phyloP scores from a whole-genome alignment of 2,329 filamentous ascomycete species.

The Alternaria metachromatica region DNA sequence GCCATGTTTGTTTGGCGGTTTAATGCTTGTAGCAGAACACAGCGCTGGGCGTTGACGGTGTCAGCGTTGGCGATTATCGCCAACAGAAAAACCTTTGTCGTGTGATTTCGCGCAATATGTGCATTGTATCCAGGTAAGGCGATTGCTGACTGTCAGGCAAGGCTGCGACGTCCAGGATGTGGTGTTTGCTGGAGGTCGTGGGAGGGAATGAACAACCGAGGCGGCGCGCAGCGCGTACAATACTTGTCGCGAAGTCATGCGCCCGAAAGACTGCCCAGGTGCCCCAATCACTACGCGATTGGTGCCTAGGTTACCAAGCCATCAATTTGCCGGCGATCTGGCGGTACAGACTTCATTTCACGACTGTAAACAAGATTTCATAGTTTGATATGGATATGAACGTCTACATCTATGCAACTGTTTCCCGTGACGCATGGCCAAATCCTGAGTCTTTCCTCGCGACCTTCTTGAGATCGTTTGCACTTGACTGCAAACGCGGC shows the following conservation, averaged over 20 bases:
- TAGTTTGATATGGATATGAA: neutral
- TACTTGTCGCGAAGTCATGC: constrained; percentile 23
- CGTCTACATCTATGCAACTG: constrained; percentile 17
- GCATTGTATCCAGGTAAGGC: neutral
- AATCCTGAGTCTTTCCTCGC: constrained; percentile 21
- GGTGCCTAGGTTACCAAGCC: neutral
- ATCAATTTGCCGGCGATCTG: neutral
- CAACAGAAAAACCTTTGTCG: neutral
- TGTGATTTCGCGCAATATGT: neutral
- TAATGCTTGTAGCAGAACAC: constrained; percentile 1
- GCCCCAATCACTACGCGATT: neutral
- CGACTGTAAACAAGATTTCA: neutral
- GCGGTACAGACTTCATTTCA: neutral
- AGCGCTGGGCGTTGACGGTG: neutral
- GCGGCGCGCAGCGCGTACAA: constrained; percentile 8
- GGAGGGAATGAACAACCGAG: constrained; percentile 22
- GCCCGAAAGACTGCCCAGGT: neutral
- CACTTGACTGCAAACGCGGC: constrained; percentile 26
- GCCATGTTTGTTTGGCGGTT: constrained; percentile 25
- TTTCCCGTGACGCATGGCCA: constrained; percentile 12
- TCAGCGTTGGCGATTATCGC: neutral
- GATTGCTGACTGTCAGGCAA: neutral
- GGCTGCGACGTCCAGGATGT: neutral
- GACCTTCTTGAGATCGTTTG: constrained; percentile 26
- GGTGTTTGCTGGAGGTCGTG: constrained; percentile 16